Evolutionary conservation across 2,329 filamentous ascomycete species (phyloP), one percentile per base, ranked within the genome.

Genomic region (Phialophora chinensis): DNA sequence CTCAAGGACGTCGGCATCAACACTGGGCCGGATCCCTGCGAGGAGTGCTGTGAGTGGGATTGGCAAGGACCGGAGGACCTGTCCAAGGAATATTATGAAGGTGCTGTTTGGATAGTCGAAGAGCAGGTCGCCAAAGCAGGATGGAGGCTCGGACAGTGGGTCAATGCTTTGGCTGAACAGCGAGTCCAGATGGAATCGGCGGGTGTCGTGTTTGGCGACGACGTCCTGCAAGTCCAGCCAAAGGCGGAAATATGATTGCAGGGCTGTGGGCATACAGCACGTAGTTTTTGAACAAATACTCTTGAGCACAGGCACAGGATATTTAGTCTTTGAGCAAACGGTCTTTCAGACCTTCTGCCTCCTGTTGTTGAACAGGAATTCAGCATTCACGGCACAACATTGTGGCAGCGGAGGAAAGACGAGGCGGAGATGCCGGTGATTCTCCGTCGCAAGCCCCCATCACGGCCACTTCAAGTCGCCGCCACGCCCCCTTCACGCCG

Each of bases 1-100:
- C 56, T 68, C n/a, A 60, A 60, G 47, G 66, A 58, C 59, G 56
- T 59, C 25, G 66, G 63, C 7, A 29, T 59, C 20, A 65, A 63
- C 14, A 47, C 50, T 17, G 60, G 60, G 4, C 50, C 35, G 5
- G 60, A 62, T 29, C 31, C 23, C 2, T 44, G 53, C 20, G 49
- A 62, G 33, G 23, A 44, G n/a, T 49, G 49, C 35, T 62, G 60
- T 29, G n/a, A 53, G 17, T 61, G 59, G 59, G 59, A 61, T 8
- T 61, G 59, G 59, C 47, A 38, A 10, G 59, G 59, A 3, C 59
- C 59, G 8, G 59, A 53, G n/a, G 59, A 61, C 25, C 12, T 61
- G 29, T 61, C 59, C 2, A 23, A 52, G 31, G 59, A 27, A 25
- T 61, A 61, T n/a, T 61, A 61, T 44, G n/a, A 53, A 27, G 59